Evolutionary conservation across 345 rosid genomes (phyloP).

Genomic region (Ricinus communis): DNA sequence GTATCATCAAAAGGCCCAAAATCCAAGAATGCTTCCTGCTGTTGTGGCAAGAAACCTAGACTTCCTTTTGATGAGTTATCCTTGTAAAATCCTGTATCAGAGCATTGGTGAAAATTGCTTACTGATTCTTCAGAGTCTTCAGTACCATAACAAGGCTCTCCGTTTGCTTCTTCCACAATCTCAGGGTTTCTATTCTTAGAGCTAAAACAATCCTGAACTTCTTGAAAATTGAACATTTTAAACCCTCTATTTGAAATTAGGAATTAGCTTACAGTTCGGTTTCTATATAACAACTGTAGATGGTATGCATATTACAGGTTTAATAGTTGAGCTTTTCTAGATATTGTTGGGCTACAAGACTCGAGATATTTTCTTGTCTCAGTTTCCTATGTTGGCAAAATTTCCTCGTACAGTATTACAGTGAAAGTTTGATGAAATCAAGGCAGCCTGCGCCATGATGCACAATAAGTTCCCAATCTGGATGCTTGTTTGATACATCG

Average conservation of each 20-base stretch:
- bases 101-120: conserved; percentile 9
- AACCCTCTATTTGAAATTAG: background rate
- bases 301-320: background rate
- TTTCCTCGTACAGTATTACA: background rate
- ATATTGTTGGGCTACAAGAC: background rate
- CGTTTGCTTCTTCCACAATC: background rate
- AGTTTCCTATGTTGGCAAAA: background rate
- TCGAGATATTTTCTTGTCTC: background rate
- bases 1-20: background rate
- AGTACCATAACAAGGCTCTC: conserved; percentile 8
- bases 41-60: too few species aligned
- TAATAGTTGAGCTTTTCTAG: background rate
- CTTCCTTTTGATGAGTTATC: background rate
- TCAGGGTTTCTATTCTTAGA: conserved; percentile 15
- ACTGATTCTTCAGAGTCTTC: conserved; percentile 21
- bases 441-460: background rate
- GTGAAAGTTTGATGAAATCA: background rate
- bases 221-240: conserved; percentile 13
- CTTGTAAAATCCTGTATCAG: background rate
- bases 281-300: background rate
- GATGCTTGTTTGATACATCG: background rate
- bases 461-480: background rate
- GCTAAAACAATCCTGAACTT: conserved; percentile 22
- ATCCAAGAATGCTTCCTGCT: background rate
- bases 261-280: background rate